Conservation (phyloP, 768 basidiomycete genomes). For the Sarcomyxa edulis region DNA sequence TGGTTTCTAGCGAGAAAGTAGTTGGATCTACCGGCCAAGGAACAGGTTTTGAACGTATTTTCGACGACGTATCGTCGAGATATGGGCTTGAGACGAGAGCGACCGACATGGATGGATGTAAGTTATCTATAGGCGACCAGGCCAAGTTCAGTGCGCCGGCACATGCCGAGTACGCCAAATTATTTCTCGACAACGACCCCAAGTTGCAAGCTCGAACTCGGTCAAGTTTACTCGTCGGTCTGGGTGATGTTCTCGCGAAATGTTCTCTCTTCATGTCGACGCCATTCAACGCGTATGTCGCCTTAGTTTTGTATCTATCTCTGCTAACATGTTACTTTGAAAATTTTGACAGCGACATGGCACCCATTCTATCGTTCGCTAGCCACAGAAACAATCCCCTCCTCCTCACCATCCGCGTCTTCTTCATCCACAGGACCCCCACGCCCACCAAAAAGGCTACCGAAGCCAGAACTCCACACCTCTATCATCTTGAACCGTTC, state of each 20-base stretch:
- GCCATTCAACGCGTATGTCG: conserved; percentile 21
- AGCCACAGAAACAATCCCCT: conserved; percentile 34
- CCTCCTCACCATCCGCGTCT: conserved; percentile 15
- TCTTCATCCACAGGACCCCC: conserved; percentile 6
- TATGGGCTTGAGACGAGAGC: conserved; percentile 76
- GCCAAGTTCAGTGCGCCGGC: not conserved
- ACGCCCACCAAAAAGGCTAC: conserved; percentile 20
- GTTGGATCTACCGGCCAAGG: conserved; percentile 82
- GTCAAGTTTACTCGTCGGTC: too few species aligned
- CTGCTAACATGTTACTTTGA: conserved; percentile 7
- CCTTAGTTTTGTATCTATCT: not conserved
- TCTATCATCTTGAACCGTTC: conserved; percentile 76
- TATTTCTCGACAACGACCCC: conserved; percentile 3
- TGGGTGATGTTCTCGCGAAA: conserved; percentile 29
- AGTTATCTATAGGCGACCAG: conserved; percentile 2
- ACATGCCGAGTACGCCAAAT: conserved; percentile 2
- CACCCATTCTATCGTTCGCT: conserved; percentile 37
- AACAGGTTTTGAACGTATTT: conserved; percentile 86
- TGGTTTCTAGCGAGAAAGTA: not conserved
- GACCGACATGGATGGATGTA: conserved; percentile 50
- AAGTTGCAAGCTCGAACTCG: conserved; percentile 1
- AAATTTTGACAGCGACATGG: conserved; percentile 4
- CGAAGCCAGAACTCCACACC: conserved; percentile 41
- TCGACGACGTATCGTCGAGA: conserved; percentile 82
- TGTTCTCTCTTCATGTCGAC: conserved; percentile 23